Base-by-base conservation (phyloP, 805 yeast species). In the Wickerhamomyces mucosus region DNA sequence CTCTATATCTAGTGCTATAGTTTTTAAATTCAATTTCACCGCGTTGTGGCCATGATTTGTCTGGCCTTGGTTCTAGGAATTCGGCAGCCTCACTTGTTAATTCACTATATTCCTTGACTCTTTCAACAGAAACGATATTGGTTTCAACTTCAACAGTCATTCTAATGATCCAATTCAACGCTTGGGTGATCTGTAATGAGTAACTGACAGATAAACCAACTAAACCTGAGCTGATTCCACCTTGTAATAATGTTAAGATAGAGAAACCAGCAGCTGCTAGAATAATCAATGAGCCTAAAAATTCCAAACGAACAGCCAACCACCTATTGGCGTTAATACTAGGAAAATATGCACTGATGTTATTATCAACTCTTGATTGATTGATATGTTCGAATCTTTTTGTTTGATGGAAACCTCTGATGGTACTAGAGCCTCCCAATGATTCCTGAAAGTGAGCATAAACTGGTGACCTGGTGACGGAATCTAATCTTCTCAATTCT, bases 61-160 rank as follows among this genome's bases (percentile, higher is more conserved):
- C 65, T 3, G 96, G 96, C 43, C 86, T 72, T 32, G 68, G 58
- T 37, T 74, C 76, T 33, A 80, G 62, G 16, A 76, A 53, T 33
- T 66, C 75, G 1, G 92, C 84, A 7, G 96, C 97, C 61, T 92
- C 98, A n/a, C 86, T 65, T 23, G 61, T 61, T 38, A 92, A 63
- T n/a, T 61, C 56, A 22, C 94, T 72, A 55, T 88, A 89, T 55
- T 89, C 98, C 57, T 83, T 67, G 33, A 89, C 77, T 60, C 98
- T 77, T 63, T 89, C 98, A 27, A 94, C 96, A 14, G 95, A 82
- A 23, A 92, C 98, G 61, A 92, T 88, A 57, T 86, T 89, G 10
- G 96, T 86, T 58, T 92, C 98, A 28, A 92, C 95, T 47, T 92
- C 98, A 27, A 92, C 98, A 1, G 96, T 84, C 97, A 88, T 89